A percentile compares a stretch with the other conserved stretches of the same genome.
phyloP scores from a whole-genome alignment of 2,329 filamentous ascomycete genomes.

The Thielaviopsis euricoi region DNA sequence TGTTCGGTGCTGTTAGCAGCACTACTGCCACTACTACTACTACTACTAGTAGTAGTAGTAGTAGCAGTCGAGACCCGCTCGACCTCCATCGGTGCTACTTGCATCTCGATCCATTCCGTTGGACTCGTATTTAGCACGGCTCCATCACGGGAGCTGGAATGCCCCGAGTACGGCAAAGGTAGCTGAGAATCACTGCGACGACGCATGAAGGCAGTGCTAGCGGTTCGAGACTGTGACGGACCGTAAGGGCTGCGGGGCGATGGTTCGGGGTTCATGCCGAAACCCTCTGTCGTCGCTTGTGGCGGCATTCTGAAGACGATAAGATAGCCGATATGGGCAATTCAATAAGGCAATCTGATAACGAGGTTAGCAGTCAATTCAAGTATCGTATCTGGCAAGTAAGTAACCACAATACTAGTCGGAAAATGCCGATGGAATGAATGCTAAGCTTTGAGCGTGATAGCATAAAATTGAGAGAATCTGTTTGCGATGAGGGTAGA shows the following conservation, averaged over 20 bases:
- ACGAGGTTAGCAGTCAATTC: neutral
- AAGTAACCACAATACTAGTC: neutral
- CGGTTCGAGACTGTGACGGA: neutral
- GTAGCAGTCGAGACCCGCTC: neutral
- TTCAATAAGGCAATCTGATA: neutral
- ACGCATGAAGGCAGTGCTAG: neutral
- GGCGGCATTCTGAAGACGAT: neutral
- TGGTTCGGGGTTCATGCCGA: neutral
- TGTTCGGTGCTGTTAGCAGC: neutral
- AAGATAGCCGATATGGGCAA: neutral
- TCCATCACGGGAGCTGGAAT: neutral
- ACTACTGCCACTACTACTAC: too few species aligned
- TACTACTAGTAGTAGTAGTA: neutral
- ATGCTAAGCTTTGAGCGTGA: neutral
- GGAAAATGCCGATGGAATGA: neutral
- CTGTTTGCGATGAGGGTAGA: neutral
- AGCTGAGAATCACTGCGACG: neutral
- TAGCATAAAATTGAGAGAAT: neutral
- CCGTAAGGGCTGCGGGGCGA: neutral
- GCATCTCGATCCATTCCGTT: conserved; percentile 9
- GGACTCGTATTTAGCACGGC: neutral
- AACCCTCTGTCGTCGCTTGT: neutral
- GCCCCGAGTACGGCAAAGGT: neutral
- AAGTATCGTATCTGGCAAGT: neutral
- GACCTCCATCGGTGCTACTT: neutral